Evolutionary conservation across 768 basidiomycete species (phyloP).

Genomic region (Suillus clintonianus): DNA sequence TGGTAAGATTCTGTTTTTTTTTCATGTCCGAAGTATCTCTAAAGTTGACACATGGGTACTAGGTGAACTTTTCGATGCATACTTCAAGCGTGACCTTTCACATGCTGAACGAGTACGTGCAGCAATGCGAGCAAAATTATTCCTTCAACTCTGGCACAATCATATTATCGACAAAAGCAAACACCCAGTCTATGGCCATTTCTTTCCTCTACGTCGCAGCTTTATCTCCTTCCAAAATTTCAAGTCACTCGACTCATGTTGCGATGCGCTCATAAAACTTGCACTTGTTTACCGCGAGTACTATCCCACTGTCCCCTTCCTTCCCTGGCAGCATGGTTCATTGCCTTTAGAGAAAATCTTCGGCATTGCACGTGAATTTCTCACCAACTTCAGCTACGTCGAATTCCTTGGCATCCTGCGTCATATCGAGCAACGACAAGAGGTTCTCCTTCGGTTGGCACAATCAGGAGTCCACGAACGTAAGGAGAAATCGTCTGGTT

Average conservation of each 20-base stretch:
- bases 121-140: background rate
- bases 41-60: background rate
- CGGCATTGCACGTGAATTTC: conserved; percentile 23
- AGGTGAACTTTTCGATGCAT: background rate
- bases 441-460: conserved; percentile 18
- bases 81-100: background rate
- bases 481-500: background rate
- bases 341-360: conserved; percentile 33
- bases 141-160: background rate
- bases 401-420: conserved; percentile 27
- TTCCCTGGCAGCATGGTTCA: conserved; percentile 23
- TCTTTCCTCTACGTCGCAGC: background rate
- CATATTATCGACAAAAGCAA: background rate
- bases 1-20: background rate
- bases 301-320: conserved; percentile 25
- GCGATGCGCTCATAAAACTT: conserved; percentile 24
- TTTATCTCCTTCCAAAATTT: conserved; percentile 16
- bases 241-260: conserved; percentile 29
- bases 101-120: background rate
- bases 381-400: conserved; percentile 29
- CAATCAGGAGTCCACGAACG: background rate
- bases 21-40: background rate
- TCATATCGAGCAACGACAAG: conserved; percentile 28
- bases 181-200: conserved; percentile 17
- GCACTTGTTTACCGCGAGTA: conserved; percentile 15